phyloP scores from a whole-genome alignment of 139 green algal species.

The Bryopsis sp. region DNA sequence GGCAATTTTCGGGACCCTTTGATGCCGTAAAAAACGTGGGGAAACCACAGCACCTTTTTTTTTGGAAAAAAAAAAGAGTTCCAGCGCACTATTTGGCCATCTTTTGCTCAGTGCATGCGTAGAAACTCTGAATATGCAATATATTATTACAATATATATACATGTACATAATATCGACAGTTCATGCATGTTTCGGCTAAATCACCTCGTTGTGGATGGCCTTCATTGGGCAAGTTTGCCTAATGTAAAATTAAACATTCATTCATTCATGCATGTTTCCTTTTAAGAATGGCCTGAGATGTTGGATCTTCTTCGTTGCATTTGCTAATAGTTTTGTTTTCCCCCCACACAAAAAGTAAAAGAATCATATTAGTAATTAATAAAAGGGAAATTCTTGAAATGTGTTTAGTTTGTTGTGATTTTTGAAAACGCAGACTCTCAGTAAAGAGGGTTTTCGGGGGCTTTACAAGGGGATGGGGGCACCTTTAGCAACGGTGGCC shows the following conservation, averaged over 20 bases:
- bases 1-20: constrained; percentile 26
- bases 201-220: too few relatives aligned
- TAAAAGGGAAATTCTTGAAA: neutral
- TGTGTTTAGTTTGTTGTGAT: neutral
- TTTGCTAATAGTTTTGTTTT: neutral
- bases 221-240: too few relatives aligned
- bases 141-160: too few relatives aligned
- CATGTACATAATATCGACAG: too few relatives aligned
- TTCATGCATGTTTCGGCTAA: too few relatives aligned
- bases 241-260: too few relatives aligned
- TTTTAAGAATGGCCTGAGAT: neutral
- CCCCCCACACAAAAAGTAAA: neutral
- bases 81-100: too few relatives aligned
- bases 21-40: constrained; percentile 39
- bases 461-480: constrained; percentile 60
- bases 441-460: constrained; percentile 39
- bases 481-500: constrained; percentile 67
- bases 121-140: too few relatives aligned
- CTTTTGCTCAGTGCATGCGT: too few relatives aligned
- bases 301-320: neutral
- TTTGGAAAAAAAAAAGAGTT: constrained; percentile 1
- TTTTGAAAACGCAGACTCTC: constrained; percentile 49
- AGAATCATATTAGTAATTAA: neutral
- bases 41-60: neutral
- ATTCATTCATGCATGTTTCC: too few relatives aligned